Evolutionary conservation across 2,329 filamentous ascomycete species (phyloP).

Genomic region (Cryoendolithus antarcticus): DNA sequence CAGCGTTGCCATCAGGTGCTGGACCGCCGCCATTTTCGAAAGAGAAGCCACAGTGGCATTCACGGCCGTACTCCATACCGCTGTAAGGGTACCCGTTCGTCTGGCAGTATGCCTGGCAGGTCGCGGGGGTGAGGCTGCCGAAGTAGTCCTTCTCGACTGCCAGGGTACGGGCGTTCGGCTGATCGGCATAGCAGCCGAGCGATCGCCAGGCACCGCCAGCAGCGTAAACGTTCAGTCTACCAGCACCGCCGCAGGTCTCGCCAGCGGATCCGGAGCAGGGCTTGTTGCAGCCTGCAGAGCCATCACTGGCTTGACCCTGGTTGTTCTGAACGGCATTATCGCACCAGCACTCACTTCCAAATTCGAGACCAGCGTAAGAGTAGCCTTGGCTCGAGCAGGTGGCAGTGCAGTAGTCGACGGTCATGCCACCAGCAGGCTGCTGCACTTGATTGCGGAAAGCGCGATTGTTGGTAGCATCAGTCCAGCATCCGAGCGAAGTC

Average conservation of each 20-base stretch:
- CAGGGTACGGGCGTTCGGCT: conserved; percentile 6
- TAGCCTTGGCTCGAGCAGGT: conserved; percentile 9
- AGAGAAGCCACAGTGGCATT: conserved; percentile 14
- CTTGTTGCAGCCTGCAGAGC: conserved; percentile 4
- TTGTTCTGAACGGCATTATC: background rate
- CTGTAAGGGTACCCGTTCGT: conserved; percentile 13
- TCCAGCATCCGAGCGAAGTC: conserved; percentile 15
- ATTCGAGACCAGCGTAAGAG: conserved; percentile 12
- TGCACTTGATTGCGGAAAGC: conserved; percentile 8
- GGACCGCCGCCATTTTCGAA: conserved; percentile 11
- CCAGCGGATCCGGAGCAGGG: conserved; percentile 2
- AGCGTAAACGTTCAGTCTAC: conserved; percentile 13
- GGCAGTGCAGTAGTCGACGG: conserved; percentile 11
- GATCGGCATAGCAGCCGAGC: conserved; percentile 19
- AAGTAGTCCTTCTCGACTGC: conserved; percentile 1
- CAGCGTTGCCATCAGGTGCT: conserved; percentile 11
- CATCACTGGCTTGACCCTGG: background rate
- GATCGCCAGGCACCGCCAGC: conserved; percentile 6
- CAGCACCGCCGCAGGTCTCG: conserved; percentile 3
- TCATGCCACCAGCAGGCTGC: conserved; percentile 10
- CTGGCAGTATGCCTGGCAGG: conserved; percentile 15
- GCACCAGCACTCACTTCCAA: conserved; percentile 7
- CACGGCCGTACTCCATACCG: conserved; percentile 15
- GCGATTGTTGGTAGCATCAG: conserved; percentile 10
- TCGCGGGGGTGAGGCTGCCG: conserved; percentile 7